A percentile compares a stretch with the other conserved stretches of the same genome.
phyloP scores from a whole-genome alignment of 257 asterid genomes.

The Ballota nigra region DNA sequence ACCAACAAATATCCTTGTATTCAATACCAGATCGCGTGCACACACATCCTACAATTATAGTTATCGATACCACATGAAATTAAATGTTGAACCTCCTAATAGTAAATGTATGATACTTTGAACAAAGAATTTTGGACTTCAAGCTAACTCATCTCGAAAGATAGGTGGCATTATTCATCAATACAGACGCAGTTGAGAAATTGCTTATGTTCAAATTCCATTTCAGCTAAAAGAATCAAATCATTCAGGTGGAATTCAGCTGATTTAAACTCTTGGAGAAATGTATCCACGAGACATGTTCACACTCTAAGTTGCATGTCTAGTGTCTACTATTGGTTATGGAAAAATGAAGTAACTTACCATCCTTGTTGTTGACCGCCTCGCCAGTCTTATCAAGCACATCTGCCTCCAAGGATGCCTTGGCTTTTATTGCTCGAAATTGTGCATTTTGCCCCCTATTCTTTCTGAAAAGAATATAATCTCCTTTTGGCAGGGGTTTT shows the following conservation, averaged over 20 bases:
- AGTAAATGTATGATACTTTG: background rate
- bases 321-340: background rate
- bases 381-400: constrained; percentile 46
- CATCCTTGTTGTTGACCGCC: constrained; percentile 33
- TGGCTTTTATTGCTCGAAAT: constrained; percentile 34
- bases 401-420: constrained; percentile 51
- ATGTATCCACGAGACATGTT: background rate
- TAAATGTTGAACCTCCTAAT: background rate
- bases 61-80: background rate
- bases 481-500: constrained; percentile 27
- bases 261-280: background rate
- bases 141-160: constrained; percentile 1
- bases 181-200: background rate
- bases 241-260: background rate
- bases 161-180: background rate
- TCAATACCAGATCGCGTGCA: background rate
- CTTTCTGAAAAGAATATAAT: constrained; percentile 16
- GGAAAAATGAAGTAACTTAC: constrained; percentile 35
- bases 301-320: background rate
- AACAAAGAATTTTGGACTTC: background rate
- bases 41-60: background rate
- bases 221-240: background rate
- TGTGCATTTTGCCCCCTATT: constrained; percentile 17
- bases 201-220: background rate
- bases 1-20: background rate